phyloP scores from a whole-genome alignment of 2,329 filamentous ascomycete genomes.

The Eutypella sp. region DNA sequence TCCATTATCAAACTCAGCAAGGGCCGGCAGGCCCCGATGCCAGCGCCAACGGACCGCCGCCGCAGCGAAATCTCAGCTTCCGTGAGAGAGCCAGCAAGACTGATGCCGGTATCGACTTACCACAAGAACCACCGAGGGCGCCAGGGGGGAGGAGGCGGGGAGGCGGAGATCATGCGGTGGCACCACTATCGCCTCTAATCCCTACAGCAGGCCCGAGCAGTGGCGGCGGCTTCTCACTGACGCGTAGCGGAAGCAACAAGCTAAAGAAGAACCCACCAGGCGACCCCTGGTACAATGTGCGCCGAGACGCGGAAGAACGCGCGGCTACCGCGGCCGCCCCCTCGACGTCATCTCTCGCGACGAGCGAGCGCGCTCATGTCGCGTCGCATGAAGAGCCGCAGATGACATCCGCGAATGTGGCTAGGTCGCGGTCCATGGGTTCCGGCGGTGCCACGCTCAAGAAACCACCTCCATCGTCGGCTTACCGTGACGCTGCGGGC shows the following conservation, averaged over 20 bases:
- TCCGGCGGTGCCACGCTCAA: neutral
- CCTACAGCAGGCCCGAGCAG: slow-evolving; percentile 24
- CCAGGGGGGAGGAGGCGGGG: too few species aligned
- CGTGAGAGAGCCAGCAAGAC: slow-evolving; percentile 51
- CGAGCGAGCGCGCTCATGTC: slow-evolving; percentile 17
- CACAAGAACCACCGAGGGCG: slow-evolving; percentile 22
- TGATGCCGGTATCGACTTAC: slow-evolving; percentile 29
- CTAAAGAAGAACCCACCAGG: slow-evolving; percentile 52
- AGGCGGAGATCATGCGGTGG: too few species aligned
- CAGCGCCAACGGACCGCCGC: slow-evolving; percentile 32
- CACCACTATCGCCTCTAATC: too few species aligned
- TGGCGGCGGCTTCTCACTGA: slow-evolving; percentile 32
- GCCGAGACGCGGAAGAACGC: slow-evolving; percentile 38
- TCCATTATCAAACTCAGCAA: too few species aligned
- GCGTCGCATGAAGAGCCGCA: slow-evolving; percentile 1
- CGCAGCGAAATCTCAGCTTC: slow-evolving; percentile 55
- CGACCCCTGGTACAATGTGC: slow-evolving; percentile 42
- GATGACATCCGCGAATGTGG: neutral
- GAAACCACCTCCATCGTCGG: neutral
- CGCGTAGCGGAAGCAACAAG: slow-evolving; percentile 52
- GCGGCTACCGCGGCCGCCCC: slow-evolving; percentile 18
- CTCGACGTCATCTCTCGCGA: too few species aligned
- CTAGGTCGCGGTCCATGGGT: slow-evolving; percentile 5
- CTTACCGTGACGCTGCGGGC: too few species aligned
- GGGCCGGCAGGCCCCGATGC: too few species aligned